phyloP scores from a whole-genome alignment of 2,329 filamentous ascomycete genomes.

The Aspergillus japonicus region DNA sequence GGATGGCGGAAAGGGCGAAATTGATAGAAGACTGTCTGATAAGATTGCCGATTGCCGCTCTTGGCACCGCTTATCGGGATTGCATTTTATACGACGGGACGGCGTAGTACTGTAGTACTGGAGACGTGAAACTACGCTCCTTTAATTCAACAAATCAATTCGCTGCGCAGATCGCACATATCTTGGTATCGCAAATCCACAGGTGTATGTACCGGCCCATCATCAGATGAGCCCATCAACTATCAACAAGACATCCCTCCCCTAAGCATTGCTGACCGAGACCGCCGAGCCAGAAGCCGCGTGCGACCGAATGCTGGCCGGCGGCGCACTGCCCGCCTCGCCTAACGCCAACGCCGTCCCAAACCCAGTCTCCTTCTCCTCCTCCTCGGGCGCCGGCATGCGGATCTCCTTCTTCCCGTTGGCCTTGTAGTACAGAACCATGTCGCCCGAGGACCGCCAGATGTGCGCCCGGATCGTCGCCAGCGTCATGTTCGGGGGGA shows the following conservation, averaged over 20 bases:
- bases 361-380: conserved; percentile 19
- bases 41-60: not conserved
- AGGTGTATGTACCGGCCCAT: not conserved
- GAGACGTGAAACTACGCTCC: too few relatives aligned
- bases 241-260: conserved; percentile 5
- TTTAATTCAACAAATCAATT: not conserved
- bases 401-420: conserved; percentile 71
- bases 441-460: conserved; percentile 94
- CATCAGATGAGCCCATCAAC: not conserved
- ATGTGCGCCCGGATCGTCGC: conserved; percentile 87
- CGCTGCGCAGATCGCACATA: not conserved
- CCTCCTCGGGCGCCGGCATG: conserved; percentile 20
- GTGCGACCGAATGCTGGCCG: conserved; percentile 33
- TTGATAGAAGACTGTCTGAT: not conserved
- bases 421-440: conserved; percentile 84
- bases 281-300: conserved; percentile 31
- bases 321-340: conserved; percentile 22
- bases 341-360: conserved; percentile 13
- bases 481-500: conserved; percentile 85
- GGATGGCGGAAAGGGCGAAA: not conserved
- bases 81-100: too few relatives aligned
- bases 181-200: not conserved
- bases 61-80: not conserved
- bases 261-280: conserved; percentile 21
- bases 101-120: too few relatives aligned